Base-by-base conservation (phyloP, 2,329 filamentous ascomycete genomes). In the Hypoxylon sp. region DNA sequence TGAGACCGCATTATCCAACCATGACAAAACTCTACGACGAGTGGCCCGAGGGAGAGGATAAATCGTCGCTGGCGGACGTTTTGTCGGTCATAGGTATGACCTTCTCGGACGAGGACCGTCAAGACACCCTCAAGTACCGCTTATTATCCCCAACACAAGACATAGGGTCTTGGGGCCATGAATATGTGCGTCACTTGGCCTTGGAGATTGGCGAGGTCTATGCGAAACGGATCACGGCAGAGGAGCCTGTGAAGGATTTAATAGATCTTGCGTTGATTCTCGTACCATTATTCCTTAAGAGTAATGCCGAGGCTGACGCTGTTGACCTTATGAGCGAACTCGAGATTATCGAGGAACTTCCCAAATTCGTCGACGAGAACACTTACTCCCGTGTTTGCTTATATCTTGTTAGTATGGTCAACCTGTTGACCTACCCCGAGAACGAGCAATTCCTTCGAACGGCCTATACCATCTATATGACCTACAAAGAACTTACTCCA, bases 351-450 rank as follows among this genome's bases (percentile, higher is more conserved):
- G 94, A 98, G 77, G 85, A 94, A 77, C 92, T 99, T 50, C 90
- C 93, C 63, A 88, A 94, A 73, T 97, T 94, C 76, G 87, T 99
- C 58, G 96, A 99, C 80, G 92, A 97, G 80, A 91, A 98, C 82
- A 98, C 94, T 26, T 99, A 97, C 80, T 86, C 92, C 58, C 87
- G 96, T 77, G 96, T 98, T 62, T 98, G 96, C 79, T 84, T 99
- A 74, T 99, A 99, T 84, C 97, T 99, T 91, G 94, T 97, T 75
- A 97, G 94, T 85, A 98, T 98, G 93, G 96, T 99, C 74, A 97
- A 96, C 78, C 88, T 99, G 19, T 90, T 99, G 80, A 98, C 96
- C 59, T 98, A 97, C 78, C 96, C 96, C 47, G 96, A 99, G 81
- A 98, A 99, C 81, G 93, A 98, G 78, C 91, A 93, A 75, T 98